Percentiles rank a stretch among this genome's conserved stretches.
phyloP scores from a whole-genome alignment of 176 grass and related monocot species.

The Zea mays region DNA sequence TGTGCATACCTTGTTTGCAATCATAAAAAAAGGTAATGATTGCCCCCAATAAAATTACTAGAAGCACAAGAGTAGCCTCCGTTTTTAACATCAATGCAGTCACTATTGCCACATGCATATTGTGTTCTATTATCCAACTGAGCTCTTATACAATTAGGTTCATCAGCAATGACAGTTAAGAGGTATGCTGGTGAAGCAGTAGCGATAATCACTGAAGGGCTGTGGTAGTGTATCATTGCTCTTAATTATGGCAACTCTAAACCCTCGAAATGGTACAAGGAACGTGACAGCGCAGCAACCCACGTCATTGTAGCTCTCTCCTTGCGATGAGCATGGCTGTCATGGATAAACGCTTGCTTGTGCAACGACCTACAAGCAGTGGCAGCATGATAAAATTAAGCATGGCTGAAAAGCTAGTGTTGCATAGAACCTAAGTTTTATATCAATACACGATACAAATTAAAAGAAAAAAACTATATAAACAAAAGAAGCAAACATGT shows the following conservation, averaged over 20 bases:
- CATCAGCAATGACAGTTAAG: slow-evolving; percentile 1
- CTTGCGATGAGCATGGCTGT: neutral
- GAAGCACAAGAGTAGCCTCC: slow-evolving; percentile 35
- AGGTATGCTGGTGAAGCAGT: slow-evolving; percentile 28
- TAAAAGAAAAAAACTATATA: no score
- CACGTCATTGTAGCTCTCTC: slow-evolving; percentile 33
- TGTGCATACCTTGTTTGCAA: slow-evolving; percentile 37
- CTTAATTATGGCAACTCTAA: slow-evolving; percentile 23
- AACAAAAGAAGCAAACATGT: no score
- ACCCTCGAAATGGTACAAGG: neutral
- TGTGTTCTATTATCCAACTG: slow-evolving; percentile 3
- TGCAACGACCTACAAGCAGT: slow-evolving; percentile 29
- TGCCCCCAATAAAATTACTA: slow-evolving; percentile 14
- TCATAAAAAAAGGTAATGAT: slow-evolving; percentile 32
- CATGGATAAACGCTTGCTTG: slow-evolving; percentile 22
- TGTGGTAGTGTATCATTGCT: neutral
- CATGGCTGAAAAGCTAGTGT: no score
- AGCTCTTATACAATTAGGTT: neutral
- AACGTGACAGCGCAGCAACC: slow-evolving; percentile 31
- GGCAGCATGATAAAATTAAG: no score
- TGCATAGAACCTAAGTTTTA: no score
- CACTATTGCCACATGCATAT: slow-evolving; percentile 27
- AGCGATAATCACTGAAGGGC: neutral
- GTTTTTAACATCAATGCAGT: slow-evolving; percentile 21
- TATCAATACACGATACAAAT: no score